These are phyloP conservation scores for Diatrype stigma DNA, from an alignment of 2,329 filamentous ascomycete genomes.

Conservation along the genomic window DNA sequence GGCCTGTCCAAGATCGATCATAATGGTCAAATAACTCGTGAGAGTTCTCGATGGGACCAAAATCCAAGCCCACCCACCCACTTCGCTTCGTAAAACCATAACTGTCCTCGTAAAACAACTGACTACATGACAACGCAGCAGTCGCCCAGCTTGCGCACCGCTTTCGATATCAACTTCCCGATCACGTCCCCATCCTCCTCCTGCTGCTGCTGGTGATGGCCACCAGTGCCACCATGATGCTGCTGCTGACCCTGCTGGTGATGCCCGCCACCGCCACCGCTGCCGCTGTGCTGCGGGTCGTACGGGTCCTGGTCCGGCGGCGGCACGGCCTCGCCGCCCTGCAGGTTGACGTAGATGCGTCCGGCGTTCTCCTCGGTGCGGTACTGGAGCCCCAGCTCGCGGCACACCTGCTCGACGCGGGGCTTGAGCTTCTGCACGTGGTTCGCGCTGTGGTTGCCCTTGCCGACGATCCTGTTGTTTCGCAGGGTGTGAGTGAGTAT, in stretches of 20 bases:
- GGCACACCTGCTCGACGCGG: conserved; percentile 83
- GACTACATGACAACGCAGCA: conserved; percentile 72
- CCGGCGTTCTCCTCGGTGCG: conserved; percentile 83
- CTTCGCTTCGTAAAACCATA: neutral
- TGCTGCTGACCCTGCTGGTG: conserved; percentile 32
- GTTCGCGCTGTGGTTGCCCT: conserved; percentile 79
- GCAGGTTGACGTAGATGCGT: conserved; percentile 81
- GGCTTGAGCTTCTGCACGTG: conserved; percentile 95
- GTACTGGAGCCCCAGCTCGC: conserved; percentile 77
- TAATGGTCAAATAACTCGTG: too few relatives aligned
- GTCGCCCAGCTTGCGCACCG: conserved; percentile 60
- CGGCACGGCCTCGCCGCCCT: conserved; percentile 60
- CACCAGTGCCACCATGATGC: conserved; percentile 32
- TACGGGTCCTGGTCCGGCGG: conserved; percentile 43
- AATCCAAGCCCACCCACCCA: too few relatives aligned
- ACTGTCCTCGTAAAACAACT: neutral
- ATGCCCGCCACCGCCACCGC: conserved; percentile 46
- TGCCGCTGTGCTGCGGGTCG: conserved; percentile 30
- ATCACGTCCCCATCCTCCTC: conserved; percentile 52
- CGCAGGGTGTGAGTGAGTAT: neutral
- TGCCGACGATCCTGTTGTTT: conserved; percentile 71
- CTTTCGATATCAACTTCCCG: conserved; percentile 55
- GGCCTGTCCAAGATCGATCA: too few relatives aligned
- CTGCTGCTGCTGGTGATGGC: conserved; percentile 41
- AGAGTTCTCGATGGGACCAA: too few relatives aligned